Base-by-base conservation (phyloP, 805 yeast genomes). In the Hermanozyma aechmeae region DNA sequence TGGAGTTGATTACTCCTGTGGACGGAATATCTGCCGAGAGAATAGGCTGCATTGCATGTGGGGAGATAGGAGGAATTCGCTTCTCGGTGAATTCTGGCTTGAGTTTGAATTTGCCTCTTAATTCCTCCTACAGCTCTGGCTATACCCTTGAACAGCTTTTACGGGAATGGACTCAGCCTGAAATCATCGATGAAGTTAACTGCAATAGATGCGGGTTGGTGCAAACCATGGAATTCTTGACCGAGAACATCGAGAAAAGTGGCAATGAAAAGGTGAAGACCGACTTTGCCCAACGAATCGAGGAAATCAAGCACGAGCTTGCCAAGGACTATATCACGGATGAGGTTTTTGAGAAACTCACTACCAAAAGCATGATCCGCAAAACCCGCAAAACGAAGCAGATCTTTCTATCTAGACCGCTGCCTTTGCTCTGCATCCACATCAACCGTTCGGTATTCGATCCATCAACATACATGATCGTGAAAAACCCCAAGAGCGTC, bases 381-480 rank as follows among this genome's bases (percentile, higher is more conserved):
- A 82, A 81, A 48, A 73, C 84, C 2, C 77, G 74, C 28, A 89
- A 89, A 54, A 76, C 87, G 2, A 87, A 86, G 51, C 96, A 87
- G 48, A 79, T 79, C 15, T 67, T 73, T 44, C 71, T 86, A 39
- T 70, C 85, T 14, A 68, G 87, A 45, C 89, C 92, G 0, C 95
- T 96, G 1, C 79, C 86, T 8, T 65, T 84, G 32, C 62, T 89
- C 26, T 73, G 89, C 30, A 70, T 89, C 25, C 97, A 92, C 52
- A 80, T 89, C 38, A 89, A 89, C 51, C 72, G 98, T 47, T 84
- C 95, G 2, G 96, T 84, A 10, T 89, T 86, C 53, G 96, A 89
- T 52, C 83, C 92, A 31, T 62, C 73, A 32, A 81, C 95, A 0
- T 92, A 82, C 35, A 73, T 71, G 64, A 80, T 85, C 16, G 71